Evolutionary conservation across 2,329 filamentous ascomycete genomes (phyloP), one percentile per base, ranked within the genome.

Genomic region (Clonostachys chloroleuca): DNA sequence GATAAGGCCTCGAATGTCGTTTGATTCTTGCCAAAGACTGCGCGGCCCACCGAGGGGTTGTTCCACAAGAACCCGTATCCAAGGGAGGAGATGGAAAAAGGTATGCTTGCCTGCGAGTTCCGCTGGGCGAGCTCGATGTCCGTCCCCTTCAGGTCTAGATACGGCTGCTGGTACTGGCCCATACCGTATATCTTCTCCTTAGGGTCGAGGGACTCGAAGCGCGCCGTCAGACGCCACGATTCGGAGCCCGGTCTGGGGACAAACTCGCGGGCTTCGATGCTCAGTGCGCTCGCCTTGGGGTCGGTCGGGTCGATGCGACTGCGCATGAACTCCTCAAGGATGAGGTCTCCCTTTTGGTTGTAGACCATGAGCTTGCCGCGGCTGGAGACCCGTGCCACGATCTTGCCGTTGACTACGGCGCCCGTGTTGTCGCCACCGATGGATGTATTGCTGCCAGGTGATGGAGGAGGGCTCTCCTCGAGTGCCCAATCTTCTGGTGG

Each of bases 1-100:
- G 78, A 80, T 37, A 69, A 70, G 0, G 81, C 80, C 55, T 85
- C 81, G 43, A 84, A 86, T 16, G 68, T 78, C 66, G 77, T 85
- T 6, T 76, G 64, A 47, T 84, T 84, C 44, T 72, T 80, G 0
- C 81, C 80, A 4, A 86, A 68, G 1, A 85, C 74, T 0, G 78
- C 82, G 13, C 78, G 70, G 1, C 83, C 83, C 17, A 86, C 68
- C 1, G 68, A 74, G 0, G 83, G 83, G 51, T 84, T 85, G 53
- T 86, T 86, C 83, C 83, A 86, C 1, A 86, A 63, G 3, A 86
- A 64, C 0, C 83, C 83, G 51, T 86, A 86, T 0, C 82, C 81
- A 1, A 71, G 66, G 3, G 74, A 81, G 0, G 78, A 83, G 0
- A 86, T 56, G 0, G 75, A 73, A 58, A 86, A 86, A 0, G 83